Conservation (phyloP, 2,329 filamentous ascomycete genomes). For the Sporothrix pallida region DNA sequence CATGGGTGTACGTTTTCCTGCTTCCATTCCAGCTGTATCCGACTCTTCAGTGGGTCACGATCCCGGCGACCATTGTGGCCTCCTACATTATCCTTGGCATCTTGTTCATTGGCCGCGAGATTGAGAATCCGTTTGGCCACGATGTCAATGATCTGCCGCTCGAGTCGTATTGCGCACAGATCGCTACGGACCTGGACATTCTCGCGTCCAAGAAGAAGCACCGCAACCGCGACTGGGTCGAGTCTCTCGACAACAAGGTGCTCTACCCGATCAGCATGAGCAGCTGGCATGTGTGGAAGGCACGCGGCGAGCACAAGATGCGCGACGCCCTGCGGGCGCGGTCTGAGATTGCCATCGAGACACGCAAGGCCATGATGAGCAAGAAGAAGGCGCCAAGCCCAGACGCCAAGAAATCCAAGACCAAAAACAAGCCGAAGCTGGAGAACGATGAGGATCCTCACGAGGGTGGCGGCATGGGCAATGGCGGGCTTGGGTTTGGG, state of each 20-base stretch:
- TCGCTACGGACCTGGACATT: conserved; percentile 68
- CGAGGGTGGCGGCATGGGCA: background rate
- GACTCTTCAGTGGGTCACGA: conserved; percentile 69
- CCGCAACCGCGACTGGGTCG: conserved; percentile 56
- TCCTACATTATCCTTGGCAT: conserved; percentile 77
- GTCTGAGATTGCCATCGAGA: conserved; percentile 43
- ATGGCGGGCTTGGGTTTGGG: conserved; percentile 1
- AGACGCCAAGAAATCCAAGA: conserved; percentile 5
- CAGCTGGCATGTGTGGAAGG: conserved; percentile 56
- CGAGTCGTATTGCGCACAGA: conserved; percentile 68
- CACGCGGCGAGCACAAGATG: conserved; percentile 54
- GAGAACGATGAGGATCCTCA: background rate
- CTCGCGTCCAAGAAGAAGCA: conserved; percentile 63
- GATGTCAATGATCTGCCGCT: conserved; percentile 72
- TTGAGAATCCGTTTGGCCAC: conserved; percentile 72
- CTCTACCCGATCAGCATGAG: conserved; percentile 52
- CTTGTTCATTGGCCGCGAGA: conserved; percentile 69
- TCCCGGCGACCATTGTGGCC: conserved; percentile 68
- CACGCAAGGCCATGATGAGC: conserved; percentile 41
- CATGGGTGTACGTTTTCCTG: conserved; percentile 74
- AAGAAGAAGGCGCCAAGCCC: conserved; percentile 28
- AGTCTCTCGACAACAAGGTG: conserved; percentile 48
- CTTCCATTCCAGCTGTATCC: conserved; percentile 73
- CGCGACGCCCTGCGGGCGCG: conserved; percentile 50
- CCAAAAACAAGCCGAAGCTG: background rate